These are phyloP conservation scores for Hypocrella siamensis DNA, from an alignment of 2,329 filamentous ascomycete genomes.

Conservation along the genomic window DNA sequence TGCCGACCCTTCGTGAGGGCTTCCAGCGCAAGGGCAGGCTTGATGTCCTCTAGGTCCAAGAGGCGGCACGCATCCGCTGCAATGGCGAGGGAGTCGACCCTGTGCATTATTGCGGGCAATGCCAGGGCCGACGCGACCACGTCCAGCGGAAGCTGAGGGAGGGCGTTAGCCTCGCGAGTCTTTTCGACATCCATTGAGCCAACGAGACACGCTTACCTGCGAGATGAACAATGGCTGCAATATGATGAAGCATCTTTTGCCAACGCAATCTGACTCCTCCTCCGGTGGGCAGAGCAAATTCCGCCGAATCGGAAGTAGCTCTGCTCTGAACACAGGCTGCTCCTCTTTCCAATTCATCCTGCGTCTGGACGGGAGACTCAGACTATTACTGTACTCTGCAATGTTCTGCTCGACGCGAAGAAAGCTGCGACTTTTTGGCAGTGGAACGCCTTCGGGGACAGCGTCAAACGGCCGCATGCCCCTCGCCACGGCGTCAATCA, in stretches of 20 bases:
- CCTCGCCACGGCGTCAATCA: conserved; percentile 33
- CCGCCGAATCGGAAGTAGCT: conserved; percentile 59
- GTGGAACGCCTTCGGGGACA: conserved; percentile 41
- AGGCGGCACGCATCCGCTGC: conserved; percentile 56
- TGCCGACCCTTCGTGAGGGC: conserved; percentile 88
- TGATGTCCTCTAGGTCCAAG: conserved; percentile 44
- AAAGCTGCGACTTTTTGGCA: conserved; percentile 27
- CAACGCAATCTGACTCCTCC: conserved; percentile 30
- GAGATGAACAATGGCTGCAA: conserved; percentile 67
- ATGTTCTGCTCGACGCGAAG: conserved; percentile 40
- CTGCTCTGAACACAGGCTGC: conserved; percentile 71
- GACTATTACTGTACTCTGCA: conserved; percentile 68
- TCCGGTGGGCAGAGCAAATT: conserved; percentile 63
- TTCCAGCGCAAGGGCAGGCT: conserved; percentile 60
- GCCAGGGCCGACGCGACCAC: conserved; percentile 59
- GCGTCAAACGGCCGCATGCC: conserved; percentile 48
- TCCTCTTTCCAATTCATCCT: conserved; percentile 38
- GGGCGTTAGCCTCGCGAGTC: neutral
- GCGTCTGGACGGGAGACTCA: conserved; percentile 45
- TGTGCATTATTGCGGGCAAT: conserved; percentile 72
- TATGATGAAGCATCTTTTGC: conserved; percentile 48
- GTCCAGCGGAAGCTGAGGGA: conserved; percentile 44
- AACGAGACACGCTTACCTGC: conserved; percentile 31
- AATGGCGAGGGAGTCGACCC: conserved; percentile 70
- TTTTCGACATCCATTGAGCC: neutral